These are phyloP conservation scores for Endothia cerciana DNA, from an alignment of 2,329 filamentous ascomycete genomes.

Conservation along the genomic window DNA sequence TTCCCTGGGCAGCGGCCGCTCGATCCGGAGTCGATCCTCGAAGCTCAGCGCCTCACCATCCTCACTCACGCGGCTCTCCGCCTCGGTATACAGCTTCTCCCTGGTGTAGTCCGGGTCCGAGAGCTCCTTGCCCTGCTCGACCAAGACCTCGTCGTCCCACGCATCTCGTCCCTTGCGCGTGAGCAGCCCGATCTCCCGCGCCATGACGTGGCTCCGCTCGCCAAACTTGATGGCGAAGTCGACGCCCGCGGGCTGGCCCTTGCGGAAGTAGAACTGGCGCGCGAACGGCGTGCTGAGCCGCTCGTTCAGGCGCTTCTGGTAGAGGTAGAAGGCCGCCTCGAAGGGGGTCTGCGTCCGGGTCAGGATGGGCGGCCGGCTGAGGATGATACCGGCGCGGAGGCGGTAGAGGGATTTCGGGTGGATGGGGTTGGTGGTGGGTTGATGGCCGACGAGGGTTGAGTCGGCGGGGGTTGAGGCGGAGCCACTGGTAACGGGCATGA, in stretches of 20 bases:
- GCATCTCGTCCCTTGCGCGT: constrained; percentile 65
- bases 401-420: constrained; percentile 43
- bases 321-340: constrained; percentile 92
- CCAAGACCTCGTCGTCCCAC: constrained; percentile 90
- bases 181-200: constrained; percentile 85
- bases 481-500: constrained; percentile 35
- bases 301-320: constrained; percentile 96
- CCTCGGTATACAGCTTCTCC: constrained; percentile 74
- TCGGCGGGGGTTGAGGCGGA: constrained; percentile 32
- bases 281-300: constrained; percentile 76
- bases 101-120: constrained; percentile 67
- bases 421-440: constrained; percentile 27
- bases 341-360: constrained; percentile 84
- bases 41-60: constrained; percentile 62
- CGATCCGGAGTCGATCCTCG: constrained; percentile 67
- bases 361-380: constrained; percentile 85
- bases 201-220: constrained; percentile 72
- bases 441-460: constrained; percentile 33
- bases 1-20: constrained; percentile 68
- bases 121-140: constrained; percentile 74
- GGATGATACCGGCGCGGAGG: constrained; percentile 71
- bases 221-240: constrained; percentile 89
- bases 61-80: constrained; percentile 65
- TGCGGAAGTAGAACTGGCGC: constrained; percentile 93
- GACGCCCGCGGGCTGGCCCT: constrained; percentile 78